Evolutionary conservation across 164 flowering plant genomes (phyloP), one percentile per base, ranked within the genome.

Genomic region (Stephania yunnanensis): DNA sequence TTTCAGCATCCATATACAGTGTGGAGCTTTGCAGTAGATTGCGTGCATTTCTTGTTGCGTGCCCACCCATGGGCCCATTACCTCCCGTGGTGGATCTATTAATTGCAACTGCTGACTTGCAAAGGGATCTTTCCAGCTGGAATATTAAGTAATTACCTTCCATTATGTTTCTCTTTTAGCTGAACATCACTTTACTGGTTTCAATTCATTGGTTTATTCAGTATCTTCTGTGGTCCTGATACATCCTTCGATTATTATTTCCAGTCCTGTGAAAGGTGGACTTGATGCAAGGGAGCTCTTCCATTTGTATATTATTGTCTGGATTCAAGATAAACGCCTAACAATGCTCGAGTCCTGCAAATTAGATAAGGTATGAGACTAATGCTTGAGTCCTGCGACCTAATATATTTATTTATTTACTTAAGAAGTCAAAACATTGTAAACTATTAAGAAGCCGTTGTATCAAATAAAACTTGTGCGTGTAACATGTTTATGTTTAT

Each of bases 281-380:
- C 93, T 94, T 76, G 94, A 92, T 85, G 97, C 98, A 55, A 95
- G 86, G 79, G 95, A 95, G 74, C 80, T 95, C 80, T 95, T 95
- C 83, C 95, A 95, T 80, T 78, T 90, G 81, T 91, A 95, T 82
- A 92, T 95, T 65, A 75, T 92, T 74, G 76, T 90, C 22, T 95
- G 98, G 98, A 93, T 95, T 81, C 88, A 92, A 79, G 96, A 95
- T 81, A 95, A 86, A 75, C 97, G 97, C 25, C 84, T 79, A 31
- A 83, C 90, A 31, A 78, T 92, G 82, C 93, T 95, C 1, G 97
- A 92, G 77, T 79, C 92, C 46, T 92, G 98, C 83, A 92, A 87
- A 84, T 73, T 91, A 66, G 98, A 95, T 70, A 95, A 91, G 98
- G 98, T 90, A 61, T 3, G 1, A 6, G 20, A 15, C 46, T 15